These are phyloP conservation scores for Trichopus zeylanicus DNA, from an alignment of 116 monocot species.

Conservation along the genomic window DNA sequence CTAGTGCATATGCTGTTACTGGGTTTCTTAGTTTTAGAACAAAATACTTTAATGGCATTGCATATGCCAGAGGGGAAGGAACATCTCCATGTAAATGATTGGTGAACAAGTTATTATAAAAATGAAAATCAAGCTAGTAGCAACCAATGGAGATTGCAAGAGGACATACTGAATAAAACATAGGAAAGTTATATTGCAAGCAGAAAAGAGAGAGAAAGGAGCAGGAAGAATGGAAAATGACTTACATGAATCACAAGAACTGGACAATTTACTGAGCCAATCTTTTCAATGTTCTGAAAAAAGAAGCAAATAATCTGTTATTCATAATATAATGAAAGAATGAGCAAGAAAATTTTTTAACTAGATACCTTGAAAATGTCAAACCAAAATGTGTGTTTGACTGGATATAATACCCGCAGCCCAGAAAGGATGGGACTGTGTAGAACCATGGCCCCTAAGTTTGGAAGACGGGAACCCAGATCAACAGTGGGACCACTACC, in stretches of 20 bases:
- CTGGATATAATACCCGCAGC: constrained; percentile 91
- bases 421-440: constrained; percentile 95
- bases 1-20: too few relatives aligned
- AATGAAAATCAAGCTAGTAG: too few relatives aligned
- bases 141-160: not conserved
- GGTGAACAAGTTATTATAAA: too few relatives aligned
- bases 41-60: too few relatives aligned
- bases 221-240: not conserved
- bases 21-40: too few relatives aligned
- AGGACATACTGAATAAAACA: not conserved
- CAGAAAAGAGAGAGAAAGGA: too few relatives aligned
- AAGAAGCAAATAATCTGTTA: not conserved
- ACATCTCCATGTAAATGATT: too few relatives aligned
- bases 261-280: constrained; percentile 59
- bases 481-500: constrained; percentile 95
- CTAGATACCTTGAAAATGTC: constrained; percentile 90
- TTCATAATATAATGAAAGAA: not conserved
- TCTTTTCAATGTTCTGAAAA: constrained; percentile 61
- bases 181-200: too few relatives aligned
- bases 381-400: constrained; percentile 93
- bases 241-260: constrained; percentile 80
- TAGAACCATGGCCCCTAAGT: constrained; percentile 69
- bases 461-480: constrained; percentile 62
- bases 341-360: not conserved
- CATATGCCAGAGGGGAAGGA: too few relatives aligned